Evolutionary conservation across 805 yeast species (phyloP).

Genomic region (Ascoidea asiatica): DNA sequence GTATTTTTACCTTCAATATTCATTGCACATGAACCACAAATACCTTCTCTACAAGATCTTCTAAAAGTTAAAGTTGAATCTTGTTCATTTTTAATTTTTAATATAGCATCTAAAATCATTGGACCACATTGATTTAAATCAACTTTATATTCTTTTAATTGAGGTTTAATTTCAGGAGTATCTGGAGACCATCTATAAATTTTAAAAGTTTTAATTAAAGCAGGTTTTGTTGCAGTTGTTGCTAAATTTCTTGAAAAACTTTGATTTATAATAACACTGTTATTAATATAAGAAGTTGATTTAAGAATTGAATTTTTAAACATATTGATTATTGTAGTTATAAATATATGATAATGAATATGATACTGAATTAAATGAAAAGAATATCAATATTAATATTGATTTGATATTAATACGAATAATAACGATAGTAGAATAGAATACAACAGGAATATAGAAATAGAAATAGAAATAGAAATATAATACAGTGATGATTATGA

Average conservation of each 20-base stretch:
- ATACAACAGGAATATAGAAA: no score
- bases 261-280: not conserved
- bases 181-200: constrained; percentile 99
- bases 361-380: no score
- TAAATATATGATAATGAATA: no score
- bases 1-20: constrained; percentile 97
- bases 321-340: no score
- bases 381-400: no score
- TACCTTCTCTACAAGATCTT: constrained; percentile 98
- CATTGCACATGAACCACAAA: constrained; percentile 99
- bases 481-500: no score
- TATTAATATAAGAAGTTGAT: not conserved
- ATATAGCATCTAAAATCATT: constrained; percentile 89
- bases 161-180: constrained; percentile 84
- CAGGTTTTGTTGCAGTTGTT: constrained; percentile 39
- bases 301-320: no score
- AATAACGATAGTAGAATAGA: no score
- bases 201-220: constrained; percentile 69
- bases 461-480: no score
- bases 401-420: no score
- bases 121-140: constrained; percentile 93
- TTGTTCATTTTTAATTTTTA: constrained; percentile 93
- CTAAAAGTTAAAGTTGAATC: constrained; percentile 92
- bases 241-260: constrained; percentile 16
- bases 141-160: constrained; percentile 67